Base-by-base conservation (phyloP, 2,329 filamentous ascomycete species). In the Salinomyces thailandicus region DNA sequence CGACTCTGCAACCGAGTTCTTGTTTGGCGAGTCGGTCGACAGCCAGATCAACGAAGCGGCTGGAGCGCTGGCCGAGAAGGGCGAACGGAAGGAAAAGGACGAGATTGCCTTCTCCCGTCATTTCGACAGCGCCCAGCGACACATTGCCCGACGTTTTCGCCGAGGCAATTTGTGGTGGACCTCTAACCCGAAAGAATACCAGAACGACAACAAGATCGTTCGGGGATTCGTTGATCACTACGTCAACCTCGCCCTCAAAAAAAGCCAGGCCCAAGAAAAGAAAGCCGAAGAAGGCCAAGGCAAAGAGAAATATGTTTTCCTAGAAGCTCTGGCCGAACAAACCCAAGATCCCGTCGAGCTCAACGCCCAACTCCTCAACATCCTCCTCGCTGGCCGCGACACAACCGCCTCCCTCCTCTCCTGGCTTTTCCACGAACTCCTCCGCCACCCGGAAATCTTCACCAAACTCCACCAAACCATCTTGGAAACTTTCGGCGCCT, bases 341-440 rank as follows among this genome's bases (percentile, higher is more conserved):
- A 69, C 65, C 4, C 60, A 51, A 2, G 63, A 69, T 41, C 62
- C 61, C 18, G 55, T 55, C 34, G 48, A 60, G 31, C 52, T 70
- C 11, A 55, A 63, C 11, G 59, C 61, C 26, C 64, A 69, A 43
- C 51, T 68, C 3, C 57, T 69, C 43, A 69, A 68, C 50, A 63
- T 93, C 64, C 73, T 93, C 5, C 81, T 81, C 1, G 85, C 85
- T 0, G 68, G 64, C 33, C 67, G 75, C 43, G 72, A 75, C 57
- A 76, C 72, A 2, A 75, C 72, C 12, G 68, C 72, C 24, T 54
- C 53, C 3, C 63, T 72, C 8, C 54, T 75, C 31, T 66, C 64
- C 14, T 75, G 71, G 70, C 62, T 68, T 14, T 62, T 68, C 39
- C 72, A 73, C 48, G 59, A 68, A 4, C 60, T 75, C 5, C 64